These are phyloP conservation scores for Acacia acuminata DNA, from an alignment of 306 rosid genomes.

Conservation along the genomic window DNA sequence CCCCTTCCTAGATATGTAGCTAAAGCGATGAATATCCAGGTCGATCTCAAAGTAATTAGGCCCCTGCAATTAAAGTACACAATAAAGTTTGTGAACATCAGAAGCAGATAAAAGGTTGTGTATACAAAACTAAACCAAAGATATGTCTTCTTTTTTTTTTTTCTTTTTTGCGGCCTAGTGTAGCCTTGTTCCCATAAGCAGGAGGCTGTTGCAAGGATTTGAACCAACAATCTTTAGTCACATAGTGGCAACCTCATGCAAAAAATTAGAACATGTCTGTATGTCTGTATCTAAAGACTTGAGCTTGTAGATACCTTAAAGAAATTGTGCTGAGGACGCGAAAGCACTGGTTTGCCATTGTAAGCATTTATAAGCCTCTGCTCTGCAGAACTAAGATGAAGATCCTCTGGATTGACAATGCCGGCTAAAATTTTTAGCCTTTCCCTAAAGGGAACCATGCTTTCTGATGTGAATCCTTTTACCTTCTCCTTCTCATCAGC, in stretches of 20 bases:
- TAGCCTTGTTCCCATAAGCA: too few species aligned
- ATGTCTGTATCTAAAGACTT: background rate
- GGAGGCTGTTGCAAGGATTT: too few species aligned
- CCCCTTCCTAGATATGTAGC: constrained; percentile 82
- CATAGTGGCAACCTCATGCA: background rate
- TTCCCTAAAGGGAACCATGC: constrained; percentile 66
- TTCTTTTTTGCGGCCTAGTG: too few species aligned
- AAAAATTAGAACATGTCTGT: background rate
- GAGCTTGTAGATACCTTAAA: constrained; percentile 44
- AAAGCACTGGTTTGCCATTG: constrained; percentile 81
- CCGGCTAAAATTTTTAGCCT: constrained; percentile 73
- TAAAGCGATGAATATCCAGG: constrained; percentile 77
- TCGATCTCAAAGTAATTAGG: constrained; percentile 79
- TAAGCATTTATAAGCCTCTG: constrained; percentile 60
- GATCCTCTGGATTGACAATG: constrained; percentile 73
- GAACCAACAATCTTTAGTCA: too few species aligned
- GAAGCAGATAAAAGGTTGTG: too few species aligned
- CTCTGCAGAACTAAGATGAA: constrained; percentile 57
- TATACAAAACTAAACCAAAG: background rate
- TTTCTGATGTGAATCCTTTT: constrained; percentile 61
- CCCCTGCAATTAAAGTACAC: constrained; percentile 42
- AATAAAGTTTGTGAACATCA: too few species aligned
- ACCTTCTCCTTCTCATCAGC: constrained; percentile 69
- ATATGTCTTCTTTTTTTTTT: too few species aligned
- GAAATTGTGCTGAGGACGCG: constrained; percentile 83